Evolutionary conservation across 2,329 filamentous ascomycete species (phyloP).

Genomic region (Drechslerella coelobrocha): DNA sequence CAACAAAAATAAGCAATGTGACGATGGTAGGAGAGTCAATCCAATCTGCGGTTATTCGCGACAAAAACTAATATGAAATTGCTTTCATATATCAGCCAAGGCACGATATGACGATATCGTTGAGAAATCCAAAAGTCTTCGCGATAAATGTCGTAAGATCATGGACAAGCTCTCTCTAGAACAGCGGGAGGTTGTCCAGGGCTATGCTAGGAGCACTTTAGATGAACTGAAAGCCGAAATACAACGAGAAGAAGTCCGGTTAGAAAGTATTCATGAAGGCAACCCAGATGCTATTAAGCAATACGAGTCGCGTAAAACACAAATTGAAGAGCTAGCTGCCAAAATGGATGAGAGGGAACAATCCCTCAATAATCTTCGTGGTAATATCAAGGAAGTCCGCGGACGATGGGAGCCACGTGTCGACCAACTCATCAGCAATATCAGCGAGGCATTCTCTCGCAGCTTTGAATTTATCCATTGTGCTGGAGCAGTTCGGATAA

Average conservation of each 20-base stretch:
- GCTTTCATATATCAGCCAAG: slow-evolving; percentile 8
- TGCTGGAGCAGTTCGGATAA: slow-evolving; percentile 83
- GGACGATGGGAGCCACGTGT: slow-evolving; percentile 81
- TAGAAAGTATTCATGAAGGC: slow-evolving; percentile 80
- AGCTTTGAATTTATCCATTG: slow-evolving; percentile 95
- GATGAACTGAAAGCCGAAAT: slow-evolving; percentile 77
- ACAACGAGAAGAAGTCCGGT: slow-evolving; percentile 72
- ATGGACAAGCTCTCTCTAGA: slow-evolving; percentile 40
- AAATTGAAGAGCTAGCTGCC: slow-evolving; percentile 71
- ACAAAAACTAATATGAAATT: background rate
- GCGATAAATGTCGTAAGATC: slow-evolving; percentile 20
- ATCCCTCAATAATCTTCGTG: slow-evolving; percentile 65
- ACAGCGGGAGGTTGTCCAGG: slow-evolving; percentile 58
- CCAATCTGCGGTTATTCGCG: slow-evolving; percentile 34
- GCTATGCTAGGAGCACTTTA: slow-evolving; percentile 63
- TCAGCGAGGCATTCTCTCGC: slow-evolving; percentile 88
- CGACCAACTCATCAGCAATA: slow-evolving; percentile 76
- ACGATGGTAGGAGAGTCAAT: slow-evolving; percentile 37
- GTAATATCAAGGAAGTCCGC: slow-evolving; percentile 71
- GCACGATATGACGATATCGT: slow-evolving; percentile 5
- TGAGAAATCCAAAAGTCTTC: background rate
- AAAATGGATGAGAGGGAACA: slow-evolving; percentile 66
- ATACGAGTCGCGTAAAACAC: slow-evolving; percentile 73
- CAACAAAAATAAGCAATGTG: slow-evolving; percentile 49
- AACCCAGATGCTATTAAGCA: slow-evolving; percentile 77